These are phyloP conservation scores for Buxus sempervirens DNA, from an alignment of 164 flowering plant genomes.

Conservation along the genomic window DNA sequence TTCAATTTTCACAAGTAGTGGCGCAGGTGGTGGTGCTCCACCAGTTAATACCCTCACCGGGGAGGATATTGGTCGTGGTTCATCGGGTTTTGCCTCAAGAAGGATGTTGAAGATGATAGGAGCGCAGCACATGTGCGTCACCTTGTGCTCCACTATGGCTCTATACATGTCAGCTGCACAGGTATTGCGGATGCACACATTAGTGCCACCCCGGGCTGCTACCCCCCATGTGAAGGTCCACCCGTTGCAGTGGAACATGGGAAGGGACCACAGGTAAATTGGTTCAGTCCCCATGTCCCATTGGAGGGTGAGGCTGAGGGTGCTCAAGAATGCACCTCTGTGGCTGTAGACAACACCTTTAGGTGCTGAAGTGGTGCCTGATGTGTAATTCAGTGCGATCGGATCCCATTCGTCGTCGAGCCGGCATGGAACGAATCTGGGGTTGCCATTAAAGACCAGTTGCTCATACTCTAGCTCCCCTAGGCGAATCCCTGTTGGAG, in stretches of 20 bases:
- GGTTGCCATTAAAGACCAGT: constrained; percentile 43
- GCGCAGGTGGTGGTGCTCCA: constrained; percentile 19
- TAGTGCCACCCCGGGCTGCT: constrained; percentile 68
- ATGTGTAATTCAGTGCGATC: constrained; percentile 80
- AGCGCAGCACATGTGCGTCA: constrained; percentile 32
- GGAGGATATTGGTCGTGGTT: neutral
- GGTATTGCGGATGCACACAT: constrained; percentile 12
- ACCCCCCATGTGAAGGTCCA: constrained; percentile 97
- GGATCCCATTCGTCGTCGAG: constrained; percentile 75
- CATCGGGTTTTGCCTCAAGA: constrained; percentile 5
- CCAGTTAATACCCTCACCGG: constrained; percentile 12
- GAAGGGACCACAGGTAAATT: constrained; percentile 88
- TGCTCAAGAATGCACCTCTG: constrained; percentile 76
- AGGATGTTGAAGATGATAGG: constrained; percentile 16
- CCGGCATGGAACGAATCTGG: constrained; percentile 16
- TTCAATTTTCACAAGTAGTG: constrained; percentile 11
- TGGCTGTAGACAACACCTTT: constrained; percentile 94
- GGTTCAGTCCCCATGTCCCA: constrained; percentile 77
- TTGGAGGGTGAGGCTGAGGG: constrained; percentile 59
- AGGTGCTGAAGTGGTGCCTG: constrained; percentile 88
- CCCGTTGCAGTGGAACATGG: constrained; percentile 98
- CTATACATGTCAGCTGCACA: constrained; percentile 10
- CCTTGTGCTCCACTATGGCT: constrained; percentile 1
- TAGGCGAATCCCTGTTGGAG: constrained; percentile 50
- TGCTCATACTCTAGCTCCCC: constrained; percentile 72